Percentiles rank a stretch among this genome's conserved stretches.
These are phyloP conservation scores for Umbellularia californica DNA, from an alignment of 164 flowering plant species.

Conservation along the genomic window DNA sequence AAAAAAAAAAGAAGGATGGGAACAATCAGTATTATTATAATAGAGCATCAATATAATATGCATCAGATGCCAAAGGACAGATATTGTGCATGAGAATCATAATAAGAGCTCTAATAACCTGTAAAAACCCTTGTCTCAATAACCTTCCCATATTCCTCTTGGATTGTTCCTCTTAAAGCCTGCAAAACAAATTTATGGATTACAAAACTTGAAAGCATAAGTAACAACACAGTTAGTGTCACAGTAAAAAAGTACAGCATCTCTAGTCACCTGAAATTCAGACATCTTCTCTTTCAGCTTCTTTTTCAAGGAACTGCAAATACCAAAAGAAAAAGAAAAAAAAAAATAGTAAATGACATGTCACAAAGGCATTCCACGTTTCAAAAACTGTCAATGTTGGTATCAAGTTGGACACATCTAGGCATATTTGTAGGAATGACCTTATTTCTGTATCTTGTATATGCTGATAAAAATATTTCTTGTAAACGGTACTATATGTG, in stretches of 20 bases:
- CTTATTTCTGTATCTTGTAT: too few species aligned
- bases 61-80: conserved; percentile 6
- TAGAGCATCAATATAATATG: not conserved
- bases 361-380: conserved; percentile 50
- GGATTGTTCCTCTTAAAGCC: conserved; percentile 72
- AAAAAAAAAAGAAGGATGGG: conserved; percentile 6
- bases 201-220: not conserved
- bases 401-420: not conserved
- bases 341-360: conserved; percentile 16
- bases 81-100: not conserved
- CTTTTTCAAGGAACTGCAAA: conserved; percentile 71
- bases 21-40: not conserved
- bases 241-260: too few species aligned
- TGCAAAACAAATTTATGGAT: conserved; percentile 23
- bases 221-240: not conserved
- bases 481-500: too few species aligned
- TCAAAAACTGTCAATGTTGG: not conserved
- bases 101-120: conserved; percentile 37
- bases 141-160: conserved; percentile 89
- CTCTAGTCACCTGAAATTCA: conserved; percentile 67
- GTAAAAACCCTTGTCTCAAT: conserved; percentile 95
- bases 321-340: conserved; percentile 6
- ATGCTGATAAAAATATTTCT: too few species aligned
- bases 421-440: not conserved
- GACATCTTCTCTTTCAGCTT: conserved; percentile 84